phyloP scores from a whole-genome alignment of 225 moss, liverwort and hornwort species.

The Polytrichum commune region DNA sequence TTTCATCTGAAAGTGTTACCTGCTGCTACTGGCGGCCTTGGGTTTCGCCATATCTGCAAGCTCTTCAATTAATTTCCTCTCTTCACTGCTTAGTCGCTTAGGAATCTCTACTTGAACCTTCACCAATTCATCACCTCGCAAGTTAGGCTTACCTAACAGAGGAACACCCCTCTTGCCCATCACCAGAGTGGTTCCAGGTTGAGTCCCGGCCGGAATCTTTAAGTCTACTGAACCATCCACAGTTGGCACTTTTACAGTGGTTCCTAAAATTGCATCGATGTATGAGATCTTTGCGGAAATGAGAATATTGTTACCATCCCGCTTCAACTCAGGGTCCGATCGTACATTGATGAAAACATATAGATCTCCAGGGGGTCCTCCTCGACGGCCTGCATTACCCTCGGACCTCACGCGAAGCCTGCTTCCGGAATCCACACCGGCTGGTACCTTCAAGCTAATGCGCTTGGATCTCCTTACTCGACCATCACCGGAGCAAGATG shows the following conservation, averaged over 20 bases:
- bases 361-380: conserved; percentile 88
- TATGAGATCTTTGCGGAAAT: conserved; percentile 75
- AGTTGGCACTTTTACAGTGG: conserved; percentile 83
- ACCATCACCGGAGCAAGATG: conserved; percentile 83
- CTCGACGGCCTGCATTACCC: conserved; percentile 80
- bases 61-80: conserved; percentile 85
- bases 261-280: conserved; percentile 88
- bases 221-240: conserved; percentile 87
- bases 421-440: conserved; percentile 92
- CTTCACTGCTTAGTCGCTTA: conserved; percentile 75
- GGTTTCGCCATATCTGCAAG: conserved; percentile 84
- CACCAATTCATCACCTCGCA: conserved; percentile 90
- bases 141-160: conserved; percentile 72
- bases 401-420: conserved; percentile 81
- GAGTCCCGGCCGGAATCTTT: conserved; percentile 89
- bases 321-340: conserved; percentile 72
- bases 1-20: neutral
- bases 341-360: conserved; percentile 89
- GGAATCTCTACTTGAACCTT: conserved; percentile 92
- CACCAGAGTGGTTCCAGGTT: conserved; percentile 91
- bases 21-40: conserved; percentile 63
- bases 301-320: conserved; percentile 84
- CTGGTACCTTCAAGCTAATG: conserved; percentile 87
- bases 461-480: conserved; percentile 73
- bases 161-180: conserved; percentile 93